phyloP scores from a whole-genome alignment of 2,329 filamentous ascomycete species.

The Xenosphaeropsis pyriputrescens region DNA sequence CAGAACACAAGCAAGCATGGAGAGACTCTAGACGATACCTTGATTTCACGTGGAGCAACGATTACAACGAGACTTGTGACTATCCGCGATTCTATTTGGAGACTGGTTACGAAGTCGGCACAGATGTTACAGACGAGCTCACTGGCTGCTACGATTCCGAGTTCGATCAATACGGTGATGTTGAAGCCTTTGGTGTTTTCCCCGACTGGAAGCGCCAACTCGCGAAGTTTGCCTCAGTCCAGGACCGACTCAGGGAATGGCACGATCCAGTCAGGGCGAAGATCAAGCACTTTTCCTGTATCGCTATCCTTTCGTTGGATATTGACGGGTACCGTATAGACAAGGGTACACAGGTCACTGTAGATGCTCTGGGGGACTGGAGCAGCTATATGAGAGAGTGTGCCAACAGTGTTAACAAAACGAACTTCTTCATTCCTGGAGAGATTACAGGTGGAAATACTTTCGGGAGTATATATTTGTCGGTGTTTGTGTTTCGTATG shows the following conservation, averaged over 20 bases:
- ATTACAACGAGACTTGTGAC: slow-evolving; percentile 35
- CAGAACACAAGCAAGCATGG: slow-evolving; percentile 40
- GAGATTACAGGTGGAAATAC: slow-evolving; percentile 48
- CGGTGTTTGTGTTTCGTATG: too few relatives aligned
- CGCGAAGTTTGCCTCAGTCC: slow-evolving; percentile 50
- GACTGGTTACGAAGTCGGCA: slow-evolving; percentile 32
- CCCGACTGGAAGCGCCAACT: slow-evolving; percentile 49
- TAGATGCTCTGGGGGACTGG: slow-evolving; percentile 44
- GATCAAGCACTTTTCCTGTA: slow-evolving; percentile 44
- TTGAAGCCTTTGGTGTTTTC: slow-evolving; percentile 46
- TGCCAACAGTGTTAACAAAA: slow-evolving; percentile 38
- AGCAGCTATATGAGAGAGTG: slow-evolving; percentile 40
- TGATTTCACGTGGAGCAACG: slow-evolving; percentile 41
- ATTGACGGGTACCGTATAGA: slow-evolving; percentile 54
- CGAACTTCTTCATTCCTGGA: slow-evolving; percentile 48
- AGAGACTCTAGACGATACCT: slow-evolving; percentile 36
- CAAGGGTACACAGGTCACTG: slow-evolving; percentile 48
- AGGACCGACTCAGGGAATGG: slow-evolving; percentile 54
- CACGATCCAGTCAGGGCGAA: slow-evolving; percentile 37
- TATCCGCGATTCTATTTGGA: slow-evolving; percentile 54
- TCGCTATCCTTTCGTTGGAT: slow-evolving; percentile 43
- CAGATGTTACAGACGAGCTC: slow-evolving; percentile 29
- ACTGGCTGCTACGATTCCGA: slow-evolving; percentile 46
- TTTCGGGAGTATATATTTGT: slow-evolving; percentile 37
- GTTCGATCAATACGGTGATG: slow-evolving; percentile 49